phyloP scores from a whole-genome alignment of 495 filamentous ascomycete genomes.

The Xylaria acuta region DNA sequence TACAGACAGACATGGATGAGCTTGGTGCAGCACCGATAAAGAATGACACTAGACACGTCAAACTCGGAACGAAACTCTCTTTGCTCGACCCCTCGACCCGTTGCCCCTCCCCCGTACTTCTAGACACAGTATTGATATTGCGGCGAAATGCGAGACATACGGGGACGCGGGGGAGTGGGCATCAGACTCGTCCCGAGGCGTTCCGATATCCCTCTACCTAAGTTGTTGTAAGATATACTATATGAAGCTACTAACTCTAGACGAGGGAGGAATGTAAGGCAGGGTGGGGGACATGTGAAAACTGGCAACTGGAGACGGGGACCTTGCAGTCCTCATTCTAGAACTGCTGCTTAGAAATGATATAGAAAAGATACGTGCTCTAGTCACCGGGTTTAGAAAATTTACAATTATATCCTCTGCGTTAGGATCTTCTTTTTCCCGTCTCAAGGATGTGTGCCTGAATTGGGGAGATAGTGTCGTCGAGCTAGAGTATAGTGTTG shows the following conservation, averaged over 20 bases:
- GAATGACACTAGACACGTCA: conserved; percentile 26
- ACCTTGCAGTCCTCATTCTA: not conserved
- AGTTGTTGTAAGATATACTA: conserved; percentile 11
- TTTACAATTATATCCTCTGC: not conserved
- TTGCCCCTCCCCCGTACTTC: conserved; percentile 9
- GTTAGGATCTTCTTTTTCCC: conserved; percentile 8
- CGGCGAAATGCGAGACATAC: not conserved
- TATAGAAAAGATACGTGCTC: conserved; percentile 6
- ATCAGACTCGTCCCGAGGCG: not conserved
- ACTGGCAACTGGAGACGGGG: conserved; percentile 15
- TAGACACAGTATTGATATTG: conserved; percentile 16
- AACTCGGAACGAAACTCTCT: conserved; percentile 35
- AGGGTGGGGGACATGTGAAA: not conserved
- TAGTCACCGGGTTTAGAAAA: not conserved
- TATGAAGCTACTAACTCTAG: not conserved
- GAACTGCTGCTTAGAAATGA: not conserved
- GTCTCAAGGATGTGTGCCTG: not conserved
- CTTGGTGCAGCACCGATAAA: conserved; percentile 18
- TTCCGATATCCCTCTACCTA: not conserved
- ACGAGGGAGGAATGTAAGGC: not conserved
- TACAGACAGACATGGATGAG: conserved; percentile 23
- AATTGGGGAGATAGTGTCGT: not conserved
- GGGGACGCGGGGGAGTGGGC: not conserved
- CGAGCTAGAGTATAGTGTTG: conserved; percentile 17
- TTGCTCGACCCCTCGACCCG: conserved; percentile 21